Base-by-base conservation (phyloP, 495 filamentous ascomycete species). In the Penicillium lividum region DNA sequence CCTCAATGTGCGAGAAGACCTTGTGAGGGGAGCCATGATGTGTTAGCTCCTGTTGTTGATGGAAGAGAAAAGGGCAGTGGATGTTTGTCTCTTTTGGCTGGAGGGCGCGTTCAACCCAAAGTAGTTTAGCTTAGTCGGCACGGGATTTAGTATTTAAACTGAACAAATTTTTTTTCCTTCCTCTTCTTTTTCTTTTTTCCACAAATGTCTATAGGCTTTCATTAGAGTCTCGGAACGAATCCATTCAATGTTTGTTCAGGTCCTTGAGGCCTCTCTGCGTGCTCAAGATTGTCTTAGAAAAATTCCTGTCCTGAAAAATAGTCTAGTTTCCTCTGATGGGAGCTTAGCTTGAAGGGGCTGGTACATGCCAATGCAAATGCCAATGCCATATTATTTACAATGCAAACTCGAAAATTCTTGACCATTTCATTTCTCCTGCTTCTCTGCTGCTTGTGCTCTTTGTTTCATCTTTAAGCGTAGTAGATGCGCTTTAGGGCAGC, bases 151-250 rank as follows among this genome's bases (percentile, higher is more conserved):
- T 59, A 68, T 69, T 65, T 63, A 53, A 60, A 56, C 42, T 46
- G 52, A 43, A 34, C 56, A 46, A 44, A 58, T 60, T 73, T 70
- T 71, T 67, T 69, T 75, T 71, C 73, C 76, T 81, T 78, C 82
- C 84, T 75, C 80, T 80, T 77, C 76, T 73, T 77, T 4, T 40
- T 40, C 11, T 38, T 40, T 40, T 40, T 40, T 40, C 38, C 38
- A 40, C 38, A 40, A 78, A 93, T 95, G 89, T 94, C 87, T 77
- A 53, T 88, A 94, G 92, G 87, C 89, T 86, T 83, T 91, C 91
- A 92, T 93, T 98, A 98, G 94, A 98, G 94, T 98, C 94, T 95
- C 94, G 94, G 90, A 87, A 85, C 86, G 90, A 87, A 91, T 84
- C 71, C 75, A 76, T 73, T 94, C 92, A 89, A 81, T 97, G 84